A percentile compares a stretch with the other conserved stretches of the same genome.
Evolutionary conservation across 768 basidiomycete genomes (phyloP).

Genomic region (Kwoniella botswanensis): DNA sequence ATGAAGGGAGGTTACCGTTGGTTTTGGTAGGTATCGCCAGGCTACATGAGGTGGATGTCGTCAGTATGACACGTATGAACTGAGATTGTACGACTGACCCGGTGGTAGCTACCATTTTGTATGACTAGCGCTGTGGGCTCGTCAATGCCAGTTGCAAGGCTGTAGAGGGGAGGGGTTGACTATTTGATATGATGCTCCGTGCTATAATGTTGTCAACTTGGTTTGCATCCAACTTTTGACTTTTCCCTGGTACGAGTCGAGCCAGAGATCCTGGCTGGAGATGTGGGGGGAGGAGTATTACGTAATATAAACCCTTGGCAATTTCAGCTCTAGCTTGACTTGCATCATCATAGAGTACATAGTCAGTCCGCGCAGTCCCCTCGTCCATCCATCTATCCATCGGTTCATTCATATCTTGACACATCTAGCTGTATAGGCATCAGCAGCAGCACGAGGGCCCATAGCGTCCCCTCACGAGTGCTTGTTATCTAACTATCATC

Average conservation of each 20-base stretch:
- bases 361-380: neutral
- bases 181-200: too few species aligned
- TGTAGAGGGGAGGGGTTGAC: too few species aligned
- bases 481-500: neutral
- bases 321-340: too few species aligned
- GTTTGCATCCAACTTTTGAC: too few species aligned
- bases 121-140: neutral
- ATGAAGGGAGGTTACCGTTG: constrained; percentile 21
- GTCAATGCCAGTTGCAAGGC: neutral
- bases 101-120: constrained; percentile 18
- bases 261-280: too few species aligned
- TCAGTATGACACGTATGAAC: neutral
- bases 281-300: too few species aligned
- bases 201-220: too few species aligned
- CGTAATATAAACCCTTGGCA: too few species aligned
- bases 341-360: neutral
- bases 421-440: too few species aligned
- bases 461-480: neutral
- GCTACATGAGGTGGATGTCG: neutral
- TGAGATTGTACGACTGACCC: constrained; percentile 5
- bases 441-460: too few species aligned
- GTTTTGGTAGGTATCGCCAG: constrained; percentile 16
- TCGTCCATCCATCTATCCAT: neutral
- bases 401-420: neutral
- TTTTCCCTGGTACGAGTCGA: too few species aligned